Evolutionary conservation across 495 filamentous ascomycete species (phyloP).

Genomic region (Rusavskia elegans): DNA sequence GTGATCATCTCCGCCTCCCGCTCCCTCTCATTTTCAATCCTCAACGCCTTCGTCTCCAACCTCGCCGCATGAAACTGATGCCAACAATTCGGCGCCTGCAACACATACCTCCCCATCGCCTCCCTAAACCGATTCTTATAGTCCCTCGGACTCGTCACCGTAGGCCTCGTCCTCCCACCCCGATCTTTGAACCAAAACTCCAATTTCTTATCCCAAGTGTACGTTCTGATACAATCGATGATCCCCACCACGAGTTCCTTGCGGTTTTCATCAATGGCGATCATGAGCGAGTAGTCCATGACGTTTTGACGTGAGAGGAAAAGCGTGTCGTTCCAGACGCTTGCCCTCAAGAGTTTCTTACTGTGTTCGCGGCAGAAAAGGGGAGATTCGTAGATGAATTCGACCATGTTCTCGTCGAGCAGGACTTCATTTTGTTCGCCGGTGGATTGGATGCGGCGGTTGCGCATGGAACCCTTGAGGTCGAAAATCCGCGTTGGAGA

Average conservation of each 20-base stretch:
- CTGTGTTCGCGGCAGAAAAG: constrained; percentile 87
- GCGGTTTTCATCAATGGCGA: constrained; percentile 78
- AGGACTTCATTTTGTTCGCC: constrained; percentile 93
- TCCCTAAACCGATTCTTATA: constrained; percentile 93
- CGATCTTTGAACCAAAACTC: constrained; percentile 98
- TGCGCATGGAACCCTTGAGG: constrained; percentile 95
- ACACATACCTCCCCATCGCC: constrained; percentile 87
- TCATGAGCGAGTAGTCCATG: constrained; percentile 99
- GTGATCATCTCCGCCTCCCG: background rate
- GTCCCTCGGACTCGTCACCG: constrained; percentile 92
- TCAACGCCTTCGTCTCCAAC: constrained; percentile 23
- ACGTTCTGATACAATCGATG: constrained; percentile 96
- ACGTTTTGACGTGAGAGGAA: constrained; percentile 86
- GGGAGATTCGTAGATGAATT: constrained; percentile 95
- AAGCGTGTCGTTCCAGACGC: constrained; percentile 91
- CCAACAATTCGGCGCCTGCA: constrained; percentile 61
- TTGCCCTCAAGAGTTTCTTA: constrained; percentile 68
- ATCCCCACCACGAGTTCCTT: constrained; percentile 93
- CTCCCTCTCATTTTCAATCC: constrained; percentile 18
- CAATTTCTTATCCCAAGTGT: constrained; percentile 98
- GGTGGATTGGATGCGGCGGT: constrained; percentile 87
- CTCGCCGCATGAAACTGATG: constrained; percentile 48
- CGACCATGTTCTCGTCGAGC: constrained; percentile 97
- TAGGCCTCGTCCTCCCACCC: constrained; percentile 62
- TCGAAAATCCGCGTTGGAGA: constrained; percentile 88